A percentile compares a stretch with the other conserved stretches of the same genome.
Conservation (phyloP, 2,329 filamentous ascomycete species). For the Clonostachys byssicola region DNA sequence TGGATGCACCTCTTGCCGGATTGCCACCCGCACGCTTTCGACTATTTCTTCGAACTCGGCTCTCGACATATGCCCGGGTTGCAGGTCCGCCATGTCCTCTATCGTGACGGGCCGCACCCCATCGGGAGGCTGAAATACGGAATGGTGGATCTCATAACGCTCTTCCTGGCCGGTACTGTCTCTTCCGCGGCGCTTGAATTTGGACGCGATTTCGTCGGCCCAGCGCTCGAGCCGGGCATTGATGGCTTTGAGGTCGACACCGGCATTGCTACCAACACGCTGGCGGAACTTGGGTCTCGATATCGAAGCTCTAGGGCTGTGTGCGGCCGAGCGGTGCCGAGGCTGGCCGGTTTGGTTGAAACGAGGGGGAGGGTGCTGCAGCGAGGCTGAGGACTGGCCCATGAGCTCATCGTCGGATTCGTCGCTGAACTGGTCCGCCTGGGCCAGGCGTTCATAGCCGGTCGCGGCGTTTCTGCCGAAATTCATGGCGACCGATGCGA, state of each 20-base stretch:
- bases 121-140: conserved; percentile 91
- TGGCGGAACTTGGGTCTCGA: conserved; percentile 35
- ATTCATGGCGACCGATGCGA: neutral
- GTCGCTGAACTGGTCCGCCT: conserved; percentile 73
- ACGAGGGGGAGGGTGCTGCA: conserved; percentile 55
- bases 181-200: conserved; percentile 86
- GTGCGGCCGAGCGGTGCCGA: conserved; percentile 55
- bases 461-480: conserved; percentile 43
- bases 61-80: conserved; percentile 66
- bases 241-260: conserved; percentile 96
- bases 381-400: conserved; percentile 46
- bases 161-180: conserved; percentile 74
- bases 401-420: conserved; percentile 64
- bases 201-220: conserved; percentile 96
- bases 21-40: conserved; percentile 85
- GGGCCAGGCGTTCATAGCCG: conserved; percentile 80
- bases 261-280: conserved; percentile 67
- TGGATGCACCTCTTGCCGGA: conserved; percentile 86
- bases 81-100: conserved; percentile 61
- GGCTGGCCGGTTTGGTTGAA: conserved; percentile 63
- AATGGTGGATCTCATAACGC: conserved; percentile 91
- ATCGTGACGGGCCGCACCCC: conserved; percentile 76
- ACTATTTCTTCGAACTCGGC: conserved; percentile 83
- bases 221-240: conserved; percentile 92
- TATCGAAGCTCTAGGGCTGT: conserved; percentile 40